Evolutionary conservation across 306 rosid species (phyloP).

Genomic region (Senna tora): DNA sequence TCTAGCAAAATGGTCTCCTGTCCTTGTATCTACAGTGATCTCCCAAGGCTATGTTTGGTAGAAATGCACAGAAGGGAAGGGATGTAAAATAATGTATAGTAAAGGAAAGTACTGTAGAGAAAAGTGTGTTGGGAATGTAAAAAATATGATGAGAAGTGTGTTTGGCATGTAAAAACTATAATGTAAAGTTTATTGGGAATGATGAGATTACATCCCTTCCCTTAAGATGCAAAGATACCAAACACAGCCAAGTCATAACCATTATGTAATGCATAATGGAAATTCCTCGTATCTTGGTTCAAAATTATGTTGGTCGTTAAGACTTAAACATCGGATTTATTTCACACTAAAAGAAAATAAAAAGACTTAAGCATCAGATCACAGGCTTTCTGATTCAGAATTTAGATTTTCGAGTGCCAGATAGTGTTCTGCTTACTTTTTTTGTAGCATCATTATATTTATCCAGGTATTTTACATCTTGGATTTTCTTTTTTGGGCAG

Average conservation of each 20-base stretch:
- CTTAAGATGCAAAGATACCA: too few species aligned
- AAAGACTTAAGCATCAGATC: slow-evolving; percentile 1
- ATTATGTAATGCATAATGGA: slow-evolving; percentile 17
- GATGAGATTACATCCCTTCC: too few species aligned
- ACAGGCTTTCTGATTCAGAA: slow-evolving; percentile 25
- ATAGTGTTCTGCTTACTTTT: slow-evolving; percentile 11
- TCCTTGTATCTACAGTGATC: slow-evolving; percentile 13
- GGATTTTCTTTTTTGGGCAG: neutral
- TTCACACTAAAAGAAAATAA: too few species aligned
- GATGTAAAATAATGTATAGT: too few species aligned
- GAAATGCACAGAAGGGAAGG: too few species aligned
- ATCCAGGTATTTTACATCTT: slow-evolving; percentile 1
- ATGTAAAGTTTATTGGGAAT: too few species aligned
- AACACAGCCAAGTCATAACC: too few species aligned
- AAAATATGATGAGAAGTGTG: too few species aligned
- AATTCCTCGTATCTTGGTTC: slow-evolving; percentile 28
- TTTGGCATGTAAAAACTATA: too few species aligned
- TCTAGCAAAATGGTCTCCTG: slow-evolving; percentile 9
- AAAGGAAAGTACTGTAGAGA: too few species aligned
- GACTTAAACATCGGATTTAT: neutral
- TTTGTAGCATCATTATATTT: slow-evolving; percentile 18
- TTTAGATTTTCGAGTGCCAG: slow-evolving; percentile 3
- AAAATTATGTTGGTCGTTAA: neutral
- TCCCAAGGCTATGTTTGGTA: too few species aligned
- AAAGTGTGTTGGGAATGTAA: too few species aligned